Conservation (phyloP, 345 rosid species). For the Aquilaria sinensis region DNA sequence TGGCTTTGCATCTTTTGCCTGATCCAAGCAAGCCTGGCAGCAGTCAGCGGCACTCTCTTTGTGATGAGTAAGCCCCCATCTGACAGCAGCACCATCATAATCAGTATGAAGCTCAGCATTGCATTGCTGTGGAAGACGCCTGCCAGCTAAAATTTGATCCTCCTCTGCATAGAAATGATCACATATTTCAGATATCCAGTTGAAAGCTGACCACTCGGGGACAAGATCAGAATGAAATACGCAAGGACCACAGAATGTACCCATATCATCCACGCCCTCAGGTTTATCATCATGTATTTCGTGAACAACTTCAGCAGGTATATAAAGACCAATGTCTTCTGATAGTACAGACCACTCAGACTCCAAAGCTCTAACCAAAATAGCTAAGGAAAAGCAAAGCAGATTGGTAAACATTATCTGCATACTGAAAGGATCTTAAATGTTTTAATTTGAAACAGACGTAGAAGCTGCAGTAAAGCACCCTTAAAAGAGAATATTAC, state of each 20-base stretch:
- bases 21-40: conserved; percentile 96
- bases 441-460: conserved; percentile 6
- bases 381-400: conserved; percentile 29
- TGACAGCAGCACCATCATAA: conserved; percentile 85
- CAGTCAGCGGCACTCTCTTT: conserved; percentile 99
- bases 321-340: conserved; percentile 88
- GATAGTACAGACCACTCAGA: conserved; percentile 68
- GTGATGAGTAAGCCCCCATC: conserved; percentile 96
- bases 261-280: conserved; percentile 69
- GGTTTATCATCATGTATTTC: conserved; percentile 84
- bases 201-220: too few species aligned
- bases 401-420: conserved; percentile 2
- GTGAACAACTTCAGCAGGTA: conserved; percentile 63
- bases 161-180: conserved; percentile 42
- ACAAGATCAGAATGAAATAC: too few species aligned
- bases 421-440: not conserved
- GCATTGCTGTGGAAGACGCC: conserved; percentile 76
- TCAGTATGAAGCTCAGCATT: conserved; percentile 83
- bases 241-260: conserved; percentile 27
- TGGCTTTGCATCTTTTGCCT: conserved; percentile 68
- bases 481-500: conserved; percentile 26
- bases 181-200: too few species aligned
- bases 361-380: conserved; percentile 70
- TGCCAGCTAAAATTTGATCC: conserved; percentile 66
- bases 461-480: conserved; percentile 9